Evolutionary conservation across 495 filamentous ascomycete genomes (phyloP), one percentile per base, ranked within the genome.

Genomic region (Aspergillus kassunensis): DNA sequence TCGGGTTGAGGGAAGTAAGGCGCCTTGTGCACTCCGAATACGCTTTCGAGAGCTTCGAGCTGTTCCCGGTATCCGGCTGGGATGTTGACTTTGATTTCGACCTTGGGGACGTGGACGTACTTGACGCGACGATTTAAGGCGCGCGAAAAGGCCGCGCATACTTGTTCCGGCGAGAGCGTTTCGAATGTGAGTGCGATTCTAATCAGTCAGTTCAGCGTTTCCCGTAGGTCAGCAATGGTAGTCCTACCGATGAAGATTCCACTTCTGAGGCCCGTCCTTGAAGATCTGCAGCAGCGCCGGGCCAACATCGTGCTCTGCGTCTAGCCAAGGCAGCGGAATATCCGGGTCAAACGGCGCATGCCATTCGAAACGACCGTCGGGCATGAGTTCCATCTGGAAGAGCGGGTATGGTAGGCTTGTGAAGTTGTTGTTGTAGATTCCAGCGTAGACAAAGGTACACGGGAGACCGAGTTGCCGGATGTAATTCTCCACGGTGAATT

Each of bases 391-490:
- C 87, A 95, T 95, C 67, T 90, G 89, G 71, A 96, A 96, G 7
- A 98, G 76, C 2, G 93, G 93, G 66, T 95, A 97, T 0, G 85
- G 88, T 21, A 97, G 77, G 51, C 86, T 90, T 9, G 91, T 97
- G 72, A 98, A 98, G 67, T 98, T 98, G 69, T 98, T 97, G 72
- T 97, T 96, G 75, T 97, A 98, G 58, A 96, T 96, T 34, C 93
- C 93, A 24, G 90, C 87, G 65, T 97, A 97, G 55, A 97, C 83
- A 57, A 96, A 97, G 7, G 92, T 97, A 1, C 90, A 81, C 0
- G 91, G 89, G 7, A 97, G 72, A 2, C 82, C 87, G 39, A 95
- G 80, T 64, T 90, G 83, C 23, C 88, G 85, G 39, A 96, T 79
- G 64, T 96, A 96, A 47, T 91, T 86, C 72, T 97, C 93, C 31